Evolutionary conservation across 148 eudicot genomes (phyloP), one percentile per base, ranked within the genome.

Genomic region (Bassia scoparia): DNA sequence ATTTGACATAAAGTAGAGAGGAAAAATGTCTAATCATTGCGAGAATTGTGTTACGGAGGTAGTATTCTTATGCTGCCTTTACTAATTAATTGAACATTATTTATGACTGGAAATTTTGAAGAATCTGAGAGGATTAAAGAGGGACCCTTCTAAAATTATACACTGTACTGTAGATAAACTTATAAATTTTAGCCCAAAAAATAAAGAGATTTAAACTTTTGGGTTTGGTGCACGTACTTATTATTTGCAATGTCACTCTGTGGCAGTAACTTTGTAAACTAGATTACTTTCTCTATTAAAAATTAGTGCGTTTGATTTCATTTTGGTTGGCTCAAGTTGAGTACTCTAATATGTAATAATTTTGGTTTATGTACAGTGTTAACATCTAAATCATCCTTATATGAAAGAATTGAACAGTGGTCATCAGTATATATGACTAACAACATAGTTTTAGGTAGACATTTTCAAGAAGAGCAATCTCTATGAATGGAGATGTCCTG

Each of bases 21-120:
- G n/a, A n/a, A n/a, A n/a, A n/a, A n/a, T n/a, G n/a, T n/a, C n/a
- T n/a, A n/a, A n/a, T n/a, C n/a, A n/a, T n/a, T n/a, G n/a, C n/a
- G n/a, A n/a, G n/a, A n/a, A n/a, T n/a, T n/a, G n/a, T n/a, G n/a
- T n/a, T n/a, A n/a, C n/a, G n/a, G n/a, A n/a, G n/a, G n/a, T n/a
- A n/a, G n/a, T n/a, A n/a, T n/a, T n/a, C n/a, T 7, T 14, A 41
- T 41, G 46, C 44, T 31, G 27, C 29, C 34, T 37, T 21, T 74
- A 5, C 65, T 3, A 12, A 18, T 38, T 16, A 59, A 53, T 2
- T 23, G 26, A 31, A 46, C n/a, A 3, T 29, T 31, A 13, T 46
- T 33, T 14, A 20, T 72, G 31, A 46, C n/a, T 49, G 33, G 67
- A 71, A 59, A 41, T 11, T 8, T 41, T n/a, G 63, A 53, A 69